Evolutionary conservation across 179 eudicot genomes (phyloP).

Genomic region (Camellia oleifera): DNA sequence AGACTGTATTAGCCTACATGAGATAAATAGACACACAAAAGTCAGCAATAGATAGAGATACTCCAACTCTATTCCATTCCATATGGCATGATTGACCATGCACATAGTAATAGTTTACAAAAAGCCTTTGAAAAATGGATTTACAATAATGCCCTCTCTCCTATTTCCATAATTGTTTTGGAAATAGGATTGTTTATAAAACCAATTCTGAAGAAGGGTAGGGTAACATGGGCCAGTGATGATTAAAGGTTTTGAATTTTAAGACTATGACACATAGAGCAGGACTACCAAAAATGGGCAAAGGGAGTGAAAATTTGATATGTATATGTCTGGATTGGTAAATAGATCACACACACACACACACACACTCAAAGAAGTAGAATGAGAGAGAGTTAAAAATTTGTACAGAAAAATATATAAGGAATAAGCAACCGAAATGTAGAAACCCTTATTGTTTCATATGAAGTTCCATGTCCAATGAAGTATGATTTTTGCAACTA

Average conservation of each 20-base stretch:
- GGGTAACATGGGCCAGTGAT: not conserved
- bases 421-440: not conserved
- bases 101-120: not conserved
- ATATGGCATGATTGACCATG: not conserved
- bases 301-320: not conserved
- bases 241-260: not conserved
- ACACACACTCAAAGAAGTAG: not conserved
- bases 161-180: not conserved
- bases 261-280: not conserved
- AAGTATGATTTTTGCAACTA: not conserved
- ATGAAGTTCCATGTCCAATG: not conserved
- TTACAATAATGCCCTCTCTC: not conserved
- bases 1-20: slow-evolving; percentile 77
- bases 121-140: not conserved
- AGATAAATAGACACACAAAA: not conserved
- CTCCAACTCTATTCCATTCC: too few relatives aligned
- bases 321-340: not conserved
- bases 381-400: not conserved
- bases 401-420: too few relatives aligned
- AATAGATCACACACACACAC: not conserved
- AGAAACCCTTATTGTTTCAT: slow-evolving; percentile 4
- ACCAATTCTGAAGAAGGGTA: not conserved
- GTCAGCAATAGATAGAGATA: slow-evolving; percentile 1
- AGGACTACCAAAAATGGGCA: not conserved
- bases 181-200: too few relatives aligned